These are phyloP conservation scores for Murraya koenigii DNA, from an alignment of 345 rosid genomes.

Conservation along the genomic window DNA sequence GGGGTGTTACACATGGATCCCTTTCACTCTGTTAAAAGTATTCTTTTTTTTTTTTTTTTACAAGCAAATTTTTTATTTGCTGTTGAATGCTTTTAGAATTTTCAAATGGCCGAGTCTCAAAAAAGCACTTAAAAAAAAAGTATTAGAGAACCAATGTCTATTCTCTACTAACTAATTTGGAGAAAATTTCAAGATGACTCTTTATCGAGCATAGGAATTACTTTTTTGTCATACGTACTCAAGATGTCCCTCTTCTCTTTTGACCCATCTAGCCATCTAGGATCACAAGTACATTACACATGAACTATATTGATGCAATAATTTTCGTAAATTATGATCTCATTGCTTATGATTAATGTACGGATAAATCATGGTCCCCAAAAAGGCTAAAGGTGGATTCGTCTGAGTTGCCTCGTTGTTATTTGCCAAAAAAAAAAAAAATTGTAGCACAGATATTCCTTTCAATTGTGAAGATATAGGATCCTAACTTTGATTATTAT, in stretches of 20 bases:
- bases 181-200: constrained; percentile 18
- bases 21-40: constrained; percentile 16
- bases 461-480: background rate
- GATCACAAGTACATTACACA: background rate
- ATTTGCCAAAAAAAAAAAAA: constrained; percentile 3
- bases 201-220: constrained; percentile 37
- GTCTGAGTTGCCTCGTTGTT: background rate
- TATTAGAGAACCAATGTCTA: background rate
- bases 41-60: constrained; percentile 10
- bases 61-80: background rate
- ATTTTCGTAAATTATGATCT: background rate
- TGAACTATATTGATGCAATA: background rate
- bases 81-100: constrained; percentile 25
- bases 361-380: constrained; percentile 9
- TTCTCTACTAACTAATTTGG: background rate
- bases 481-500: background rate
- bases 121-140: constrained; percentile 15
- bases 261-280: constrained; percentile 15
- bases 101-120: constrained; percentile 13
- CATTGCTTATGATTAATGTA: constrained; percentile 13
- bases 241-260: constrained; percentile 34
- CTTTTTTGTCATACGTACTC: constrained; percentile 24
- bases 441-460: background rate
- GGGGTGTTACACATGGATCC: constrained; percentile 15
- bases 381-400: constrained; percentile 19